Evolutionary conservation across 768 basidiomycete species (phyloP), one percentile per base, ranked within the genome.

Genomic region (Lyophyllum decastes): DNA sequence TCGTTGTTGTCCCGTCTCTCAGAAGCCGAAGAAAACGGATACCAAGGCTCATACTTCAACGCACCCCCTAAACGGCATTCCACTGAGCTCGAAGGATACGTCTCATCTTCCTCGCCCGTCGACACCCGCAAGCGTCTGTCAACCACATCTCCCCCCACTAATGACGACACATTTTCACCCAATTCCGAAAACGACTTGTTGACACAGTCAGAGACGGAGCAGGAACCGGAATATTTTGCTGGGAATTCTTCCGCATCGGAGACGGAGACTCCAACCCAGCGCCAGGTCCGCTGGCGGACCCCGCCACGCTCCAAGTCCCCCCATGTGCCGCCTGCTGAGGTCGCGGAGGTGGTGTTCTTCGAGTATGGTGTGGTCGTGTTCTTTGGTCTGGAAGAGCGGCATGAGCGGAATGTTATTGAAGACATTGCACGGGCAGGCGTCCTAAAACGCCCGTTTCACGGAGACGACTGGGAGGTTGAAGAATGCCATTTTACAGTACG

Each of bases 351-450:
- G 0, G 79, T 93, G 8, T 91, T 92, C 69, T 92, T 94, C 58
- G 83, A 86, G 34, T 92, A 96, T 68, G 95, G 95, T 17, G 95
- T 97, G 1, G 86, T 84, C 0, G 95, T 97, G 0, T 97, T 97
- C 72, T 95, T 95, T 69, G 95, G 95, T 1, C 78, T 98, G 52
- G 72, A 80, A 2, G 94, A 95, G 67, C 68, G 73, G 4, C 86
- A 95, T 67, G 95, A 98, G 74, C 80, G 78, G 57, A 84, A 86
- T 61, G 86, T 98, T 43, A 70, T 98, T 43, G 94, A 96, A 56
- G 95, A 98, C 68, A 75, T 94, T 17, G 82, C 85, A 4, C 80
- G 77, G 38, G 92, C 91, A 0, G 88, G 88, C 2, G 79, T 87
- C 1, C 76, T 93, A 77, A 82, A 81, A 53, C 73, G 89, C 43